Conservation (phyloP, 345 rosid genomes). For the Eucalyptus cloeziana region DNA sequence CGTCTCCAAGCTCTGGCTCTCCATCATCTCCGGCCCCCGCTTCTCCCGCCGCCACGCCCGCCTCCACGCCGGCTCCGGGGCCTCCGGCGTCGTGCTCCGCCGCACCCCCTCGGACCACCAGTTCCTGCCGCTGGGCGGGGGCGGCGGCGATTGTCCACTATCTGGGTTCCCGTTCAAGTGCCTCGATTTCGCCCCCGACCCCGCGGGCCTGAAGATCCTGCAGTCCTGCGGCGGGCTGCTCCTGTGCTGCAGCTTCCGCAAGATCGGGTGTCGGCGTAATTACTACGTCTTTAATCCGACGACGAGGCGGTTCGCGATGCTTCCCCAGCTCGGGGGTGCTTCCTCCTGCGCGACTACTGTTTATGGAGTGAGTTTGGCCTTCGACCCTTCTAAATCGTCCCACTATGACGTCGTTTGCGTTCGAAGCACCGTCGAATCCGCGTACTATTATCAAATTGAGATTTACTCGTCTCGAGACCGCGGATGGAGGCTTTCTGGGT, state of each 20-base stretch:
- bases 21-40: background rate
- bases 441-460: conserved; percentile 1
- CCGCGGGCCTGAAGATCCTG: conserved; percentile 5
- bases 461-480: conserved; percentile 1
- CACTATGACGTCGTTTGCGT: conserved; percentile 7
- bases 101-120: background rate
- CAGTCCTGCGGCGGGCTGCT: conserved; percentile 29
- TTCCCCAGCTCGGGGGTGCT: conserved; percentile 1
- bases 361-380: conserved; percentile 2
- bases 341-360: background rate
- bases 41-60: conserved; percentile 8
- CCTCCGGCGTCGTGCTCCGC: background rate
- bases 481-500: conserved; percentile 9
- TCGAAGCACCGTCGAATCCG: background rate
- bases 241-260: conserved; percentile 9
- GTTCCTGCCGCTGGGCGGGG: background rate
- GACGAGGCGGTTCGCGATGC: background rate
- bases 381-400: background rate
- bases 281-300: conserved; percentile 21
- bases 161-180: background rate
- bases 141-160: background rate
- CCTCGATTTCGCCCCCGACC: conserved; percentile 6
- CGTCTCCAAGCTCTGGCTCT: conserved; percentile 10
- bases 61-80: background rate
- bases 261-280: background rate